A percentile compares a stretch with the other conserved stretches of the same genome.
phyloP scores from a whole-genome alignment of 441 rosid species.

The Bocquillonia castaneifolia region DNA sequence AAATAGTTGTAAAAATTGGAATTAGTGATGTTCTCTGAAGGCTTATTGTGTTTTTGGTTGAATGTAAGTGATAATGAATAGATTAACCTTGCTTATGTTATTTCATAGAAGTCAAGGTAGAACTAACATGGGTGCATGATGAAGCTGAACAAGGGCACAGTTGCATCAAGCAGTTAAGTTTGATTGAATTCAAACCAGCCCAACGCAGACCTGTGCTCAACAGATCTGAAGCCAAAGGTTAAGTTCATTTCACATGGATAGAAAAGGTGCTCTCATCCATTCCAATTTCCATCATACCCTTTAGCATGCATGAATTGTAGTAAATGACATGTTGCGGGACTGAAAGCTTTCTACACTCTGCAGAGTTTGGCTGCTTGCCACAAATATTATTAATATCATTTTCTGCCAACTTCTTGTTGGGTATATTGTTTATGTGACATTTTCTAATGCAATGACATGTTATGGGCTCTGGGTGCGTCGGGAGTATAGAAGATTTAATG shows the following conservation, averaged over 20 bases:
- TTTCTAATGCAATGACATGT: neutral
- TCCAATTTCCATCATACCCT: neutral
- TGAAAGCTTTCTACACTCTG: neutral
- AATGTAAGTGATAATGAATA: neutral
- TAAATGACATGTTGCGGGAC: neutral
- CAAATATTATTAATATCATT: neutral
- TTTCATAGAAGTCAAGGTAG: neutral
- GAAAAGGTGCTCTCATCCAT: neutral
- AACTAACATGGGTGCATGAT: neutral
- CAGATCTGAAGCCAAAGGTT: constrained; percentile 1
- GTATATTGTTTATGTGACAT: neutral
- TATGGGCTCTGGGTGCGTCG: neutral
- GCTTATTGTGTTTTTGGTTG: constrained; percentile 6
- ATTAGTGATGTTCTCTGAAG: constrained; percentile 13
- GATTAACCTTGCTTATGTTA: neutral
- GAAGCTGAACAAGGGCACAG: neutral
- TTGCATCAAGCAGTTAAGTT: neutral
- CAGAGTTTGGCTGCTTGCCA: neutral
- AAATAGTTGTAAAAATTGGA: neutral
- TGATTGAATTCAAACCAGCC: neutral
- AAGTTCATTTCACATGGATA: neutral
- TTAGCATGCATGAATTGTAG: neutral
- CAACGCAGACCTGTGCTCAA: neutral
- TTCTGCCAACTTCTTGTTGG: neutral
- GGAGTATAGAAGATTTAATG: constrained; percentile 14